Evolutionary conservation across 768 basidiomycete genomes (phyloP).

Genomic region (Auriscalpium vulgare): DNA sequence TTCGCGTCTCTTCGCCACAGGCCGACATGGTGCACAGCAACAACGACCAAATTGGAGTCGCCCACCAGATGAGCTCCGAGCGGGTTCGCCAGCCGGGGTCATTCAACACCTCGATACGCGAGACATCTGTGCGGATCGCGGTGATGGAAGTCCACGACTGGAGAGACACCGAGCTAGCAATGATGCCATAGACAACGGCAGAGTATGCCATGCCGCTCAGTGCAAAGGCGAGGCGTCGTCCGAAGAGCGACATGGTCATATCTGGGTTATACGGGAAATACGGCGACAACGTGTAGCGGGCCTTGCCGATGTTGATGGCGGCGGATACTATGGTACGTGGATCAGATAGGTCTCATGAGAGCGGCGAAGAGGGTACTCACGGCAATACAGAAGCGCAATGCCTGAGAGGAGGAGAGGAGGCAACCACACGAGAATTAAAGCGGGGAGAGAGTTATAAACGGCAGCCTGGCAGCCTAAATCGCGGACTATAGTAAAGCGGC

Average conservation of each 20-base stretch:
- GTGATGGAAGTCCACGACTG: conserved; percentile 8
- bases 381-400: conserved; percentile 8
- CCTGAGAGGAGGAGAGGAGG: conserved; percentile 11
- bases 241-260: conserved; percentile 9
- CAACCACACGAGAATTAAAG: conserved; percentile 13
- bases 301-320: conserved; percentile 7
- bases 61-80: conserved; percentile 14
- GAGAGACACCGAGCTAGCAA: conserved; percentile 3
- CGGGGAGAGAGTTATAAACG: conserved; percentile 10
- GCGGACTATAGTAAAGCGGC: conserved; percentile 12
- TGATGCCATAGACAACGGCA: conserved; percentile 3
- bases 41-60: conserved; percentile 13
- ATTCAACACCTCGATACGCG: conserved; percentile 3
- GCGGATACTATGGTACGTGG: conserved; percentile 3
- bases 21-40: conserved; percentile 6
- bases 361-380: conserved; percentile 2
- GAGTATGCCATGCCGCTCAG: conserved; percentile 10
- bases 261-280: conserved; percentile 6
- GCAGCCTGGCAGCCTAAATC: conserved; percentile 15
- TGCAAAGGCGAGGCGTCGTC: conserved; percentile 5
- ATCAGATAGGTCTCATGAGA: not conserved
- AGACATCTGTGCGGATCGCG: conserved; percentile 6
- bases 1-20: conserved; percentile 9
- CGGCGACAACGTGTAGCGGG: conserved; percentile 1
- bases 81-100: not conserved